Conservation (phyloP, 345 rosid genomes). For the Stellera chamaejasme region DNA sequence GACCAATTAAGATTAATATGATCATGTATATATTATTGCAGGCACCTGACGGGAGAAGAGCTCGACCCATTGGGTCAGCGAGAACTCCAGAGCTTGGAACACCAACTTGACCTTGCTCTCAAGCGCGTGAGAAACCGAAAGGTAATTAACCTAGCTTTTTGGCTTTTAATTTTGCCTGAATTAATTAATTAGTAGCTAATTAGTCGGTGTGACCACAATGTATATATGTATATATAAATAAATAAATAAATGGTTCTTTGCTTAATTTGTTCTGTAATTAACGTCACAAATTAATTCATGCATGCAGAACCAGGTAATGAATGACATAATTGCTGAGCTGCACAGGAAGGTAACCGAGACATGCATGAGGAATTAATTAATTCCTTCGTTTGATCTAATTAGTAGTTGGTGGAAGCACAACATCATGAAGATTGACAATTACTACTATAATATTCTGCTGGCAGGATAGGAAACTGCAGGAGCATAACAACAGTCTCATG, state of each 20-base stretch:
- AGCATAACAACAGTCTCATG: constrained; percentile 42
- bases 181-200: no score
- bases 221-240: background rate
- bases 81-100: constrained; percentile 75
- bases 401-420: background rate
- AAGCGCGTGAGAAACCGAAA: constrained; percentile 63
- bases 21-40: constrained; percentile 14
- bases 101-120: constrained; percentile 74
- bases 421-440: background rate
- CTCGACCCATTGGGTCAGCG: constrained; percentile 48
- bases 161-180: background rate
- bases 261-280: background rate
- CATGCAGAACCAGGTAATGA: constrained; percentile 61
- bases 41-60: constrained; percentile 62
- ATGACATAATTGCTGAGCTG: constrained; percentile 48
- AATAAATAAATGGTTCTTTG: background rate
- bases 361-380: no score
- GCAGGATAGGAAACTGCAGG: constrained; percentile 52
- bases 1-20: background rate
- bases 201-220: no score
- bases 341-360: constrained; percentile 49
- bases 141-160: constrained; percentile 20
- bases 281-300: no score
- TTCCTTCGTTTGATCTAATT: no score
- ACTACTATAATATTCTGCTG: constrained; percentile 11